Percentiles rank a stretch among this genome's conserved stretches.
phyloP scores from a whole-genome alignment of 208 protist species.

The Angomonas desouzai region DNA sequence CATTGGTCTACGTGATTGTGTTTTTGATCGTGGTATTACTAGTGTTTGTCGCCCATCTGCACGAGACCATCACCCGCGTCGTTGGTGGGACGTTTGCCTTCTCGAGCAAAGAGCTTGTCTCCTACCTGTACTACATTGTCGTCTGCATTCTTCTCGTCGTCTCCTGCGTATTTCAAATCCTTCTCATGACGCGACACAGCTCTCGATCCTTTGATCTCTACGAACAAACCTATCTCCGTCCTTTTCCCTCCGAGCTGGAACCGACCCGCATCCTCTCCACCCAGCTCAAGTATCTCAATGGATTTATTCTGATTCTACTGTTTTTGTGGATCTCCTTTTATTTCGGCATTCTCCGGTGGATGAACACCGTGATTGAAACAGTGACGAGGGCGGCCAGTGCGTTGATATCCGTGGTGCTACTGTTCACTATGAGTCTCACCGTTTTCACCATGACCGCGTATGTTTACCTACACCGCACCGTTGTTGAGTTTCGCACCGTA shows the following conservation, averaged over 20 bases:
- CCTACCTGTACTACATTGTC: conserved; percentile 22
- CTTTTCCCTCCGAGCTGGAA: conserved; percentile 17
- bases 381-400: conserved; percentile 10
- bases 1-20: conserved; percentile 17
- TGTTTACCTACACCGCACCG: conserved; percentile 18
- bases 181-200: neutral
- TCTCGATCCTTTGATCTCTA: conserved; percentile 8
- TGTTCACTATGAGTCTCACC: conserved; percentile 30
- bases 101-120: conserved; percentile 6
- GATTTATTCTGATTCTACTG: conserved; percentile 11
- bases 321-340: conserved; percentile 17
- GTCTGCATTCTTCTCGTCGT: conserved; percentile 17
- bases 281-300: conserved; percentile 21
- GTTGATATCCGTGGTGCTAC: conserved; percentile 24
- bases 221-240: neutral
- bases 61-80: neutral
- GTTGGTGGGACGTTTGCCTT: conserved; percentile 6
- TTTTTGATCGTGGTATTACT: conserved; percentile 23
- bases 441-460: conserved; percentile 32
- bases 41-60: neutral
- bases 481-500: conserved; percentile 40
- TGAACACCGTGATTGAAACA: conserved; percentile 18
- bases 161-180: neutral
- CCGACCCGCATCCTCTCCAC: conserved; percentile 14
- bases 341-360: conserved; percentile 14